A percentile compares a stretch with the other conserved stretches of the same genome.
phyloP scores from a whole-genome alignment of 2,329 filamentous ascomycete genomes.

The Neobulgaria alba region DNA sequence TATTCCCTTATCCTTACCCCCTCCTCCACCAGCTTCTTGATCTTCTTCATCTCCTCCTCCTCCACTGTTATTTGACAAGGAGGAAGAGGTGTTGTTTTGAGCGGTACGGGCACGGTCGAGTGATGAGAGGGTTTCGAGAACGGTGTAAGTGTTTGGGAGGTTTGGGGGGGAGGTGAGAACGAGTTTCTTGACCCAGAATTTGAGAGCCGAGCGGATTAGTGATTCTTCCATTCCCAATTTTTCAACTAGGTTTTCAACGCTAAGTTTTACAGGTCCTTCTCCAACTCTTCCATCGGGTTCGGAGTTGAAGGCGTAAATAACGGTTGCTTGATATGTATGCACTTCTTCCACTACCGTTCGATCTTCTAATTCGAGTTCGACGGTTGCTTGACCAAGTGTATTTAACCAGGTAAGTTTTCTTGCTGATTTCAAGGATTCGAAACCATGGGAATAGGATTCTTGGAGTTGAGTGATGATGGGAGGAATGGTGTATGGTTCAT shows the following conservation, averaged over 20 bases:
- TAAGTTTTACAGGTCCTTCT: constrained; percentile 28
- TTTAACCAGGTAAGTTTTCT: constrained; percentile 86
- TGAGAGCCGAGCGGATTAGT: constrained; percentile 58
- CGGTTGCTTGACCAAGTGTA: constrained; percentile 67
- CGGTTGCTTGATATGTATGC: constrained; percentile 76
- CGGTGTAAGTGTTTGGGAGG: constrained; percentile 51
- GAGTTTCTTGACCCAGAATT: constrained; percentile 62
- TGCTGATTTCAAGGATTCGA: constrained; percentile 70
- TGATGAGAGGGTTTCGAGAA: constrained; percentile 56
- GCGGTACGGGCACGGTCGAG: constrained; percentile 28
- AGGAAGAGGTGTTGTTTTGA: constrained; percentile 10
- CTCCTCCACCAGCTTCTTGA: constrained; percentile 17
- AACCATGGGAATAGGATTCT: constrained; percentile 62
- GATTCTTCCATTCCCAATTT: constrained; percentile 63
- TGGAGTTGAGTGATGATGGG: constrained; percentile 51
- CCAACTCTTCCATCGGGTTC: constrained; percentile 20
- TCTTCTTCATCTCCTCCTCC: too few relatives aligned
- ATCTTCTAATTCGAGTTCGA: constrained; percentile 78
- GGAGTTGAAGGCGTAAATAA: constrained; percentile 73
- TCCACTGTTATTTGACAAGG: constrained; percentile 4
- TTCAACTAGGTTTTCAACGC: constrained; percentile 44
- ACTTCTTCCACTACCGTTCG: constrained; percentile 65
- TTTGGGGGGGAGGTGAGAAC: constrained; percentile 51
- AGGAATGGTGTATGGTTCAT: constrained; percentile 60
- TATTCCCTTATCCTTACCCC: constrained; percentile 41